Evolutionary conservation across 352 stramenopile genomes (phyloP), one percentile per base, ranked within the genome.

Genomic region (Globisporangium sylvaticum): DNA sequence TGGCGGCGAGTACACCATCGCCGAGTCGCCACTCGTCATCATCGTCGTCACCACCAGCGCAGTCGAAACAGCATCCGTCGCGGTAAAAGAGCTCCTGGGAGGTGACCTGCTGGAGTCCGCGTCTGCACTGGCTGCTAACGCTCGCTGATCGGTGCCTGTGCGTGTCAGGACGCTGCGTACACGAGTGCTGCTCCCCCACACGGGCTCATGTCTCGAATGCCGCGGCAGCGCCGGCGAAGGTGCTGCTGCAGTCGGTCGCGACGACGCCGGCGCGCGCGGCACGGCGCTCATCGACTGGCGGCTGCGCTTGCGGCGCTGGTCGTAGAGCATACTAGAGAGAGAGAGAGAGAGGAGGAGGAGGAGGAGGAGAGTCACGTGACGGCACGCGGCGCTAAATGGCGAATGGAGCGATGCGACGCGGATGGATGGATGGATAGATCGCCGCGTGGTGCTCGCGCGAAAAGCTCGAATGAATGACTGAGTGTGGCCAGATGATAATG

Each of bases 261-360:
- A 42, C 5, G 37, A 39, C 14, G 25, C 8, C 27, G 58, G 27
- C 1, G 57, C 22, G 22, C 22, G 57, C 24, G 39, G 39, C 20
- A 27, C 59, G 10, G 31, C 59, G 15, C 42, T 20, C 39, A 65
- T 37, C 8, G 42, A 20, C 15, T 57, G 42, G 42, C 27, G 59
- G 9, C 22, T 25, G 44, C 42, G 59, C 42, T 65, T 65, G 42
- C 42, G 27, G 25, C n/a, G 27, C 18, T 56, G 25, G 59, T 65
- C 59, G 44, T 65, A 31, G 25, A 65, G 44, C 59, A 65, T 65
- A 8, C 8, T 62, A 37, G 22, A 20, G 20, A 14, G 27, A 58
- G n/a, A n/a, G n/a, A n/a, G n/a, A n/a, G n/a, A n/a, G n/a, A n/a
- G n/a, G n/a, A n/a, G n/a, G n/a, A n/a, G n/a, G n/a, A n/a, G 53